Conservation (phyloP, 2,329 filamentous ascomycete species). For the Pseudonectria buxi region DNA sequence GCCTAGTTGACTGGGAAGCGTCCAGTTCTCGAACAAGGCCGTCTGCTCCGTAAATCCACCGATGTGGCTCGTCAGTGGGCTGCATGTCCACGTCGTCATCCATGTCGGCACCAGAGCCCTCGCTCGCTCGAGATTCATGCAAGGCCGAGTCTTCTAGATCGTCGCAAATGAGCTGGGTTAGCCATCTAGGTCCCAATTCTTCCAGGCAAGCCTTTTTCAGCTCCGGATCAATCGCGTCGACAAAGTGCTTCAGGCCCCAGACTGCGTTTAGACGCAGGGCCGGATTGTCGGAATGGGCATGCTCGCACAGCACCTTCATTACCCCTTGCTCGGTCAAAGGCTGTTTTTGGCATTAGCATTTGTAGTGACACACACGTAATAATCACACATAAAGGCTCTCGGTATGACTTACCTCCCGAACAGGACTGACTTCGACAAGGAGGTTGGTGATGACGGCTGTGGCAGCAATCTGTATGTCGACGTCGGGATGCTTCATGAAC, state of each 20-base stretch:
- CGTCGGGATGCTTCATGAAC: slow-evolving; percentile 66
- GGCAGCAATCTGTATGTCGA: slow-evolving; percentile 79
- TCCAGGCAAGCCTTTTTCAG: slow-evolving; percentile 73
- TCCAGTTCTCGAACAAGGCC: slow-evolving; percentile 28
- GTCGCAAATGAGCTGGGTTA: slow-evolving; percentile 68
- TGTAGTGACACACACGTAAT: background rate
- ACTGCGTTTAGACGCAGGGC: slow-evolving; percentile 76
- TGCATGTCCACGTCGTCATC: slow-evolving; percentile 55
- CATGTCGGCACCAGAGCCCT: slow-evolving; percentile 32
- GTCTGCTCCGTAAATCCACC: slow-evolving; percentile 29
- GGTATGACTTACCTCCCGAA: slow-evolving; percentile 64
- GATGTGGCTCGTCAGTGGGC: slow-evolving; percentile 36
- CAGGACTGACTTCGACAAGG: slow-evolving; percentile 81
- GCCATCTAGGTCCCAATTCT: slow-evolving; percentile 70
- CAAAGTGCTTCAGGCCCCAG: slow-evolving; percentile 90
- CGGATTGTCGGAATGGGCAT: slow-evolving; percentile 76
- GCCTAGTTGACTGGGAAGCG: slow-evolving; percentile 31
- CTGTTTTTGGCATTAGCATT: slow-evolving; percentile 34
- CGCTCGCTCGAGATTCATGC: slow-evolving; percentile 28
- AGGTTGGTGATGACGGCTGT: slow-evolving; percentile 81
- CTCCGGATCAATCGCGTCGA: slow-evolving; percentile 62
- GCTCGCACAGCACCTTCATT: slow-evolving; percentile 70
- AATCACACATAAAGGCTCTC: background rate
- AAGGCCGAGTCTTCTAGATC: slow-evolving; percentile 50
- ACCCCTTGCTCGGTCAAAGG: slow-evolving; percentile 67